Evolutionary conservation across 345 rosid genomes (phyloP), one percentile per base, ranked within the genome.

Genomic region (Syzygium aromaticum): DNA sequence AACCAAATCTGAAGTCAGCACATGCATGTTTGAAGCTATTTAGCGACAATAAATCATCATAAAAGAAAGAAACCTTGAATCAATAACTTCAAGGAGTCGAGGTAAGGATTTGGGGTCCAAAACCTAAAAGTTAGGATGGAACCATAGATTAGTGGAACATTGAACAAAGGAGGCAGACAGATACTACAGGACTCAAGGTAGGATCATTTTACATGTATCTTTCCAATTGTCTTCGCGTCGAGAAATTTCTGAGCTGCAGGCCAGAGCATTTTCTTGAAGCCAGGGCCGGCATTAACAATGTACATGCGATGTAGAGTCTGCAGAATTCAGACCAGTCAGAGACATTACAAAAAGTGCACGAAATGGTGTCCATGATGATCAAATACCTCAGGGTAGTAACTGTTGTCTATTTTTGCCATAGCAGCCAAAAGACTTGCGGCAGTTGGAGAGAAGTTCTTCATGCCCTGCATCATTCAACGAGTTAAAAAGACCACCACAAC

Each of bases 181-280:
- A 73, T 51, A 67, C 84, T 11, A 86, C 86, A 80, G 52, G 86
- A 87, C 89, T 63, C 53, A 17, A 86, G 88, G 85, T 90, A 33
- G 61, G 86, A 84, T 84, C 16, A 11, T 77, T 77, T 89, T 92
- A 95, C 99, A 89, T 96, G 96, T 91, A 96, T 98, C 93, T 98
- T 98, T 84, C 94, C 88, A 23, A 95, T 91, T 57, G 99, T 98
- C 91, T 93, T 95, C 90, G 93, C 89, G 88, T 98, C 99, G 84
- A 98, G 97, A 93, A 95, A 93, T 85, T 96, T 98, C 90, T 98
- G 99, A 13, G 98, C 99, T 64, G 98, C 96, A 89, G 99, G 99
- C 99, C 98, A 98, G 88, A 98, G 98, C 98, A 96, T 92, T 91
- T 92, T 95, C 90, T 95, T 98, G 93, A 98, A 98, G 84, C 96